Evolutionary conservation across 106 monocot species (phyloP), one percentile per base, ranked within the genome.

Genomic region (Iris macrosiphon): DNA sequence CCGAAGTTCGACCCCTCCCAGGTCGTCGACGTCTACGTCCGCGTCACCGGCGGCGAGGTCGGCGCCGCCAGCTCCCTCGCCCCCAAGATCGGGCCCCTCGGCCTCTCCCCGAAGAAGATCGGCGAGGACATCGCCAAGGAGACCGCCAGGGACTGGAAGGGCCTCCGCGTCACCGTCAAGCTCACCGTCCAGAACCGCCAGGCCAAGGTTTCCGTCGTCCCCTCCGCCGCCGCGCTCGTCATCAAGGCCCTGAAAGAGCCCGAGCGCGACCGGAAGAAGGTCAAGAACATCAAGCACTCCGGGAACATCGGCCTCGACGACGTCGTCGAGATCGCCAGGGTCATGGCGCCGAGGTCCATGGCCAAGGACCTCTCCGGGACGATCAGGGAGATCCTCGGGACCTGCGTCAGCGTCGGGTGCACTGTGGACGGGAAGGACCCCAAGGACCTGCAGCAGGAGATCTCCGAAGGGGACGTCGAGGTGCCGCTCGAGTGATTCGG

Each of bases 41-140:
- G 78, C 35, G 72, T 78, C 16, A 78, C 78, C 58, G 78, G 78
- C 16, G 78, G 78, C 4, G 78, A 78, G 57, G 78, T 78, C 4
- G 78, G 78, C 0, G 78, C 78, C 11, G 78, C 78, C 15, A 72
- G 72, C 31, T 78, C 78, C 30, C 72, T 78, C 7, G 78, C 78
- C 7, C 78, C 78, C 0, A 78, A 78, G 61, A 78, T 78, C 41
- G 72, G 72, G 0, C 72, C 78, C 8, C 62, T 78, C 19, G 78
- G 78, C 11, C 72, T 78, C 45, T 78, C 78, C 33, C 78, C 78
- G 10, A 78, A 78, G 67, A 78, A 78, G 57, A 63, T 78, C 32
- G 78, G 78, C 15, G 78, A 78, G 40, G 79, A 79, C 48, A 79
- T 79, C 33, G 79, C 79, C 9, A 79, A 79, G 69, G 73, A 79